A percentile compares a stretch with the other conserved stretches of the same genome.
Evolutionary conservation across 225 moss, liverwort and hornwort species (phyloP).

Genomic region (Lunularia cruciata): DNA sequence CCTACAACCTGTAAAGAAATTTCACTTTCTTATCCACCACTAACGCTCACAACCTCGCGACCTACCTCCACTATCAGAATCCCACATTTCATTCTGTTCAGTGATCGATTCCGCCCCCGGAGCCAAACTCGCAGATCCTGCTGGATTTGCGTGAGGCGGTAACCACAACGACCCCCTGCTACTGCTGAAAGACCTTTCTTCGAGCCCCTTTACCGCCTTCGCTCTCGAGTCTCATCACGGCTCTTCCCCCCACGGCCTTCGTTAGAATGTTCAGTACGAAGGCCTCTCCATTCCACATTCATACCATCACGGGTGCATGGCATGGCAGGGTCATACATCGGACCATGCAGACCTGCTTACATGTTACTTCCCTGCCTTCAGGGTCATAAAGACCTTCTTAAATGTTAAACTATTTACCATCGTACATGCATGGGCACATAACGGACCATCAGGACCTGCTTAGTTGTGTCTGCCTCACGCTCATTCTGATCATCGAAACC

Average conservation of each 20-base stretch:
- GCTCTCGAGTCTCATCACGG: not conserved
- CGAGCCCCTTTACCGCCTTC: not conserved
- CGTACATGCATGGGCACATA: no score
- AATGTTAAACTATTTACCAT: no score
- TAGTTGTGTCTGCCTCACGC: no score
- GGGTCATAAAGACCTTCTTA: no score
- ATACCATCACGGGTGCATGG: not conserved
- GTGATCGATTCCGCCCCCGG: no score
- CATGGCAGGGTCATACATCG: not conserved
- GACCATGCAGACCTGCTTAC: not conserved
- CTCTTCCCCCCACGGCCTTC: not conserved
- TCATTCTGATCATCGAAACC: no score
- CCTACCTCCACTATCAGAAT: not conserved
- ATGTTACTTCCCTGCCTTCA: not conserved
- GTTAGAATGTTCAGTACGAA: not conserved
- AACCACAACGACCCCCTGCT: not conserved
- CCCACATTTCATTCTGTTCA: no score
- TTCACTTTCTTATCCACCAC: not conserved
- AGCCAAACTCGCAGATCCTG: not conserved
- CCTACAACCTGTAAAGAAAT: slow-evolving; percentile 2
- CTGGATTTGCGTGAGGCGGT: not conserved
- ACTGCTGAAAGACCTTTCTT: not conserved
- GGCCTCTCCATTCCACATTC: not conserved
- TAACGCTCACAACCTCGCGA: not conserved
- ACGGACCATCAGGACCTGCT: no score